A percentile compares a stretch with the other conserved stretches of the same genome.
These are phyloP conservation scores for Emergomyces africanus DNA, from an alignment of 2,329 filamentous ascomycete species.

Conservation along the genomic window DNA sequence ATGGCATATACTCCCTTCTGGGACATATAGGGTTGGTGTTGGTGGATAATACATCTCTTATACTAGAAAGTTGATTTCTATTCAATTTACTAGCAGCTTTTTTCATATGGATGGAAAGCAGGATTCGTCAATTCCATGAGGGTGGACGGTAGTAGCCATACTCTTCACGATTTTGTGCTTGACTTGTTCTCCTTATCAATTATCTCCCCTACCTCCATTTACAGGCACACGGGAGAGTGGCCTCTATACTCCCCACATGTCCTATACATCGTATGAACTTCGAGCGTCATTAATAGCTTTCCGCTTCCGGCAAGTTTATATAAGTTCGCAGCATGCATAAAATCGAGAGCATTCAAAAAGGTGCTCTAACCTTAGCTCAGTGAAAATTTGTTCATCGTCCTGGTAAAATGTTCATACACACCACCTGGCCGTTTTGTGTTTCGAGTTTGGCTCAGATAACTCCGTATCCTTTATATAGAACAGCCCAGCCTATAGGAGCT, in stretches of 20 bases:
- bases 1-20: background rate
- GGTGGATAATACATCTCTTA: background rate
- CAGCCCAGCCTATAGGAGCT: conserved; percentile 38
- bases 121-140: background rate
- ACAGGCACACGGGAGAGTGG: background rate
- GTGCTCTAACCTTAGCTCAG: background rate
- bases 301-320: background rate
- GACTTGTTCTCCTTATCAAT: background rate
- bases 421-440: no score
- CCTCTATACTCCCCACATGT: background rate
- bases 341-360: background rate
- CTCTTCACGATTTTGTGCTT: background rate
- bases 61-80: background rate
- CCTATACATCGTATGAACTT: background rate
- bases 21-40: background rate
- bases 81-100: background rate
- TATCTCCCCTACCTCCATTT: background rate
- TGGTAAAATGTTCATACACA: no score
- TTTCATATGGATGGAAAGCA: background rate
- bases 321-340: background rate
- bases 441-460: conserved; percentile 24
- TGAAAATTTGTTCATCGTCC: background rate
- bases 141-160: background rate
- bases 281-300: background rate
- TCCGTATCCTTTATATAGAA: conserved; percentile 42